Percentiles rank a stretch among this genome's conserved stretches.
Evolutionary conservation across 169 alveolate genomes (phyloP).

Genomic region (Besnoitia besnoiti): DNA sequence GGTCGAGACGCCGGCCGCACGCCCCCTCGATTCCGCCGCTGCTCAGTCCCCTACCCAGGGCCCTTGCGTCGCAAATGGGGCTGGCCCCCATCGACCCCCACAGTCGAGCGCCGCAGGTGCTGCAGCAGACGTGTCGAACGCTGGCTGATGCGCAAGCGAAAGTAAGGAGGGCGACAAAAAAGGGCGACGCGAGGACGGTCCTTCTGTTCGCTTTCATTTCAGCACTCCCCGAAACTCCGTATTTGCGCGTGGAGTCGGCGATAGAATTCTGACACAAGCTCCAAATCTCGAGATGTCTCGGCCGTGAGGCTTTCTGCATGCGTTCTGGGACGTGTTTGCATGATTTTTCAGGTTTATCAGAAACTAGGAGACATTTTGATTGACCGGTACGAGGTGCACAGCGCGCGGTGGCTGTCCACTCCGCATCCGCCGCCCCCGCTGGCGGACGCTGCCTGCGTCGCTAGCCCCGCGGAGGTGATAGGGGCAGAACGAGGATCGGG

Average conservation of each 20-base stretch:
- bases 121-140: slow-evolving; percentile 22
- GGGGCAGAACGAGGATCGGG: no score
- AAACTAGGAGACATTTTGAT: slow-evolving; percentile 37
- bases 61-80: not conserved
- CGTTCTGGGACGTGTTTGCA: not conserved
- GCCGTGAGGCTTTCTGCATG: not conserved
- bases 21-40: not conserved
- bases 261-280: no score
- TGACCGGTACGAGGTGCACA: slow-evolving; percentile 37
- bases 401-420: slow-evolving; percentile 33
- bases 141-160: slow-evolving; percentile 1
- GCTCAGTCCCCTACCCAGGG: not conserved
- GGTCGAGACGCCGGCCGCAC: not conserved
- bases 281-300: not conserved
- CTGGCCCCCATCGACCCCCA: slow-evolving; percentile 1
- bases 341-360: slow-evolving; percentile 13
- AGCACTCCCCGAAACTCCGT: not conserved
- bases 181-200: no score
- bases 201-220: no score
- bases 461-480: no score
- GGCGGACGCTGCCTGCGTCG: not conserved
- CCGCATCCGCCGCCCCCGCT: slow-evolving; percentile 11
- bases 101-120: slow-evolving; percentile 13
- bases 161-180: not conserved
- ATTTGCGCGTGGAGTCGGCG: no score